These are phyloP conservation scores for Fusarium miscanthi DNA, from an alignment of 2,329 filamentous ascomycete genomes.

Conservation along the genomic window DNA sequence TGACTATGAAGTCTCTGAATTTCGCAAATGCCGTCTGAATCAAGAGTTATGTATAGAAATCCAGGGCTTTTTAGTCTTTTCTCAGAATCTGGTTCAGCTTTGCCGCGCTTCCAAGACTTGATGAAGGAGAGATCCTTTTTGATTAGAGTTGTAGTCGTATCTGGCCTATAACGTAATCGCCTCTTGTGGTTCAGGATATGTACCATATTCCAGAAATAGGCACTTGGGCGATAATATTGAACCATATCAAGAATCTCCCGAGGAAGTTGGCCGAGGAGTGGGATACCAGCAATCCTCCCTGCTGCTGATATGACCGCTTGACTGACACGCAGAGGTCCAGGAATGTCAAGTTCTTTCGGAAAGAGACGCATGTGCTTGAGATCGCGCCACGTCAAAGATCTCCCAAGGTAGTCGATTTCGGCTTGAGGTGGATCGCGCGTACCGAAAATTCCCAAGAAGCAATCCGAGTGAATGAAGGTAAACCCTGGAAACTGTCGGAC, in stretches of 20 bases:
- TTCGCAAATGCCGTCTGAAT: neutral
- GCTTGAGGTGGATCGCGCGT: too few species aligned
- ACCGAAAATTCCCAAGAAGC: too few species aligned
- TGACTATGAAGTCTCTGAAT: neutral
- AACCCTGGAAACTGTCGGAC: too few species aligned
- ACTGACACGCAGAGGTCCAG: neutral
- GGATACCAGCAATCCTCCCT: neutral
- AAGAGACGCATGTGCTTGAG: neutral
- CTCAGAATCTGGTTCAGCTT: neutral
- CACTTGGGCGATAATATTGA: neutral
- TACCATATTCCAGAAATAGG: neutral
- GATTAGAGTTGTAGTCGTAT: too few species aligned
- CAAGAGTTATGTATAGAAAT: neutral
- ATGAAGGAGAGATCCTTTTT: neutral
- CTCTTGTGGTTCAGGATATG: neutral
- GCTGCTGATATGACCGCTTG: neutral
- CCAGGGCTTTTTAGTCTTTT: accelerated
- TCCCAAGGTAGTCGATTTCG: neutral
- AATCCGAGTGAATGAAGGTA: too few species aligned
- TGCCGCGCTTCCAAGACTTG: neutral
- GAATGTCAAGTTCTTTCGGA: neutral
- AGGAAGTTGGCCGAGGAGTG: neutral
- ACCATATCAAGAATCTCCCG: neutral
- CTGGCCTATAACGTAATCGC: neutral
- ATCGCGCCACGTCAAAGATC: neutral